Evolutionary conservation across 805 yeast genomes (phyloP), one percentile per base, ranked within the genome.

Genomic region (Starmerella khaoyaiensis): DNA sequence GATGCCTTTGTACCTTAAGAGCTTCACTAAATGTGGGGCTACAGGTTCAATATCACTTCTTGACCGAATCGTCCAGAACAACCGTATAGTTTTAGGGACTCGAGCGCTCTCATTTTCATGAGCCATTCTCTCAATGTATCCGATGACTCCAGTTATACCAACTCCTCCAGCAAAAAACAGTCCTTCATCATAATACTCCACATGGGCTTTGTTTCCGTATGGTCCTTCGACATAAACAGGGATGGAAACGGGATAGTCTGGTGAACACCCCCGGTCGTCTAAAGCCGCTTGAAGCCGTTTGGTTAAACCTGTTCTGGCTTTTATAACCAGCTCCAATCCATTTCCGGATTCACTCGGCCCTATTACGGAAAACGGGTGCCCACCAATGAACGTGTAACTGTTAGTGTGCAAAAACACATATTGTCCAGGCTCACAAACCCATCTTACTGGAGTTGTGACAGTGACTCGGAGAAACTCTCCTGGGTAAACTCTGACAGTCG

Each of bases 331-430:
- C 21, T 68, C 67, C 40, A 65, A 62, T 27, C 71, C 64, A 14
- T 62, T 58, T 10, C 59, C 64, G 7, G 56, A 55, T 5, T 54
- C 58, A 0, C 67, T 54, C 12, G 54, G 48, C 15, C 69, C 65
- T 14, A 69, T 60, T 15, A 69, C 60, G 0, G 80, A 73, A 46
- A 76, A 76, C 3, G 83, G 83, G 53, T 76, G 82, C 1, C 80
- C 72, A 48, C 76, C 76, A 72, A 76, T 71, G 49, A 72, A 69
- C 47, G 68, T 56, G 24, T 59, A 45, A 30, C 63, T 60, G 23
- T 50, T 58, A 30, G 72, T 62, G 46, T 70, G 72, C 15, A 76
- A 54, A 57, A 71, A 76, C 21, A 72, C 72, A 53, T 71, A 76
- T 18, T 76, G 74, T 1, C 82, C 82, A 1, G 79, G 77, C 33